These are phyloP conservation scores for Elymus sibiricus DNA, from an alignment of 176 grass and related monocot species.

Conservation along the genomic window DNA sequence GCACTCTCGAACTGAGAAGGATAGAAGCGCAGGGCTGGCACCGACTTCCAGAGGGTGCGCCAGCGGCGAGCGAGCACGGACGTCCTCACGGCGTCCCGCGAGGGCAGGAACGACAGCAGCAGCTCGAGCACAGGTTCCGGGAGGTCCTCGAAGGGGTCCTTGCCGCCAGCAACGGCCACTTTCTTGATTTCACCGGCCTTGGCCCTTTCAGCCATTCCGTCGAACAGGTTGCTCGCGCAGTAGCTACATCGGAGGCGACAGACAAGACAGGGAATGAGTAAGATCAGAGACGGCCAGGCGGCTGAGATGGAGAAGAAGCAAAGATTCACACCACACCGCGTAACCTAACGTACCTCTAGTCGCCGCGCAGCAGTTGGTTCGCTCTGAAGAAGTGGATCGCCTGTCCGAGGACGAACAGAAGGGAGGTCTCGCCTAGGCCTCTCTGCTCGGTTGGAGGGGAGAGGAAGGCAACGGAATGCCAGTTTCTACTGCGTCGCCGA, in stretches of 20 bases:
- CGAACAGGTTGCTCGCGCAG: neutral
- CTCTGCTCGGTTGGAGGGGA: neutral
- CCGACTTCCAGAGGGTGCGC: neutral
- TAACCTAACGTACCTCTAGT: neutral
- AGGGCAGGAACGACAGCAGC: neutral
- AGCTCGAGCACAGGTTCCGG: neutral
- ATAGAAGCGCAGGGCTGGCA: neutral
- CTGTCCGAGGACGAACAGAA: neutral
- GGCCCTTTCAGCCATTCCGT: neutral
- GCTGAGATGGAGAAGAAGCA: neutral
- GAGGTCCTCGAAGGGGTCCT: neutral
- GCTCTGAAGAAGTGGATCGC: neutral
- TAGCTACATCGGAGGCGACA: neutral
- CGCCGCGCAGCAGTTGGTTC: neutral
- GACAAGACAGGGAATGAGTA: neutral
- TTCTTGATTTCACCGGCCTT: neutral
- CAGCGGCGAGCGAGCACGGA: neutral
- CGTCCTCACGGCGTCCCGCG: neutral
- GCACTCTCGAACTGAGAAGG: neutral
- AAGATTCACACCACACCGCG: neutral
- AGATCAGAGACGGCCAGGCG: neutral
- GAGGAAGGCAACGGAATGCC: neutral
- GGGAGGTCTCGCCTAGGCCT: neutral
- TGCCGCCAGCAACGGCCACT: neutral
- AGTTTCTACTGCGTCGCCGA: neutral